These are phyloP conservation scores for Barnettozyma sp. DNA, from an alignment of 805 yeast genomes.

Conservation along the genomic window DNA sequence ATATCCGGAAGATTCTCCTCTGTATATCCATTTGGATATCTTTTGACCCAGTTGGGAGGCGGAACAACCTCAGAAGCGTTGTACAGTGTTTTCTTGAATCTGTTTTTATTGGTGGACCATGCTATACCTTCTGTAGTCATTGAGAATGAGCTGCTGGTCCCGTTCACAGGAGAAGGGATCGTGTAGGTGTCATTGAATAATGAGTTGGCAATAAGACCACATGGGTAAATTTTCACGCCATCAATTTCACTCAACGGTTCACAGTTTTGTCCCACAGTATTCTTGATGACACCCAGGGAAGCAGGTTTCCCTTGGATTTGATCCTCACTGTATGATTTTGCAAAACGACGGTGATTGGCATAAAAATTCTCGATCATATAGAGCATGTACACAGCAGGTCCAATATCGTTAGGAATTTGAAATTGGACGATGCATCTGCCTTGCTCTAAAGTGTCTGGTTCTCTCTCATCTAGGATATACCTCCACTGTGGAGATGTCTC, in stretches of 20 bases:
- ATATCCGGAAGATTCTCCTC: slow-evolving; percentile 64
- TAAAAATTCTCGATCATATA: slow-evolving; percentile 83
- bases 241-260: slow-evolving; percentile 53
- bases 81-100: slow-evolving; percentile 60
- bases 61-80: slow-evolving; percentile 58
- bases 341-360: slow-evolving; percentile 94
- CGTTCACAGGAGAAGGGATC: slow-evolving; percentile 30
- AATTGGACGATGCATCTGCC: slow-evolving; percentile 69
- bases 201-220: slow-evolving; percentile 80
- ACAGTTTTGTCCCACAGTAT: slow-evolving; percentile 47
- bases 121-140: slow-evolving; percentile 54
- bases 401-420: slow-evolving; percentile 61
- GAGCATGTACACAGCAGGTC: slow-evolving; percentile 68
- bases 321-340: slow-evolving; percentile 75
- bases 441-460: slow-evolving; percentile 40
- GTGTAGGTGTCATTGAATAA: slow-evolving; percentile 71
- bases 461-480: slow-evolving; percentile 35
- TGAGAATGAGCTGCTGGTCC: slow-evolving; percentile 30
- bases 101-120: slow-evolving; percentile 61
- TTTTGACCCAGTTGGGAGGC: slow-evolving; percentile 76
- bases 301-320: slow-evolving; percentile 79
- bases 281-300: slow-evolving; percentile 41
- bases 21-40: slow-evolving; percentile 68
- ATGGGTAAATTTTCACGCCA: slow-evolving; percentile 67
- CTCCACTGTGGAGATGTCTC: slow-evolving; percentile 61